phyloP scores from a whole-genome alignment of 164 flowering plant genomes.

The Dillenia suffruticosa region DNA sequence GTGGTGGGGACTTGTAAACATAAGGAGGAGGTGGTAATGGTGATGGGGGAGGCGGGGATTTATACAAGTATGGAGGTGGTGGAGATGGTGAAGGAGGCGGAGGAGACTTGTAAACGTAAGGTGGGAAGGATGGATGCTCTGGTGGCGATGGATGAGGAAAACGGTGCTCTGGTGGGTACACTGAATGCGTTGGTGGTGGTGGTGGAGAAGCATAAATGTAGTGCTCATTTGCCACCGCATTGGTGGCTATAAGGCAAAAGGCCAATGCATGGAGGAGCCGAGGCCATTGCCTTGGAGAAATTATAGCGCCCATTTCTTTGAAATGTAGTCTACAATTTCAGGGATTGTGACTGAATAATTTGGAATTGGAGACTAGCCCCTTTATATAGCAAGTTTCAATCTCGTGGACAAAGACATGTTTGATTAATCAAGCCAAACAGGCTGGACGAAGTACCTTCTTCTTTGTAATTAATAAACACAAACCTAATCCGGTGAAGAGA shows the following conservation, averaged over 20 bases:
- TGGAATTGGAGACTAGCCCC: no score
- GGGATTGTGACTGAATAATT: no score
- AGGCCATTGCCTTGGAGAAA: background rate
- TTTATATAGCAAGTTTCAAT: background rate
- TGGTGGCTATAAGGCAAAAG: constrained; percentile 7
- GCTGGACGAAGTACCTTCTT: no score
- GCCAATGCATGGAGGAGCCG: constrained; percentile 9
- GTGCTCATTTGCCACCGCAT: constrained; percentile 11
- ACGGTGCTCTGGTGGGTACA: background rate
- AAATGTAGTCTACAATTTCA: no score
- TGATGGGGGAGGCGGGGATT: background rate
- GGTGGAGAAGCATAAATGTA: constrained; percentile 13
- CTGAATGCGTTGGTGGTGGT: constrained; percentile 7
- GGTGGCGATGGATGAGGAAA: constrained; percentile 12
- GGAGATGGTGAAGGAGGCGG: no score
- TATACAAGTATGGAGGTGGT: background rate
- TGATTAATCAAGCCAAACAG: no score
- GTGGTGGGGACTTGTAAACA: background rate
- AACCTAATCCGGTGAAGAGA: no score
- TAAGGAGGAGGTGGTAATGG: background rate
- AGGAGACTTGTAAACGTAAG: no score
- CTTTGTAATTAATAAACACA: no score
- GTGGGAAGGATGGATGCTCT: background rate
- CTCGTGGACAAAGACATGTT: no score
- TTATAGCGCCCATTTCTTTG: no score